phyloP scores from a whole-genome alignment of 805 yeast genomes.

The Pichia paraexigua region DNA sequence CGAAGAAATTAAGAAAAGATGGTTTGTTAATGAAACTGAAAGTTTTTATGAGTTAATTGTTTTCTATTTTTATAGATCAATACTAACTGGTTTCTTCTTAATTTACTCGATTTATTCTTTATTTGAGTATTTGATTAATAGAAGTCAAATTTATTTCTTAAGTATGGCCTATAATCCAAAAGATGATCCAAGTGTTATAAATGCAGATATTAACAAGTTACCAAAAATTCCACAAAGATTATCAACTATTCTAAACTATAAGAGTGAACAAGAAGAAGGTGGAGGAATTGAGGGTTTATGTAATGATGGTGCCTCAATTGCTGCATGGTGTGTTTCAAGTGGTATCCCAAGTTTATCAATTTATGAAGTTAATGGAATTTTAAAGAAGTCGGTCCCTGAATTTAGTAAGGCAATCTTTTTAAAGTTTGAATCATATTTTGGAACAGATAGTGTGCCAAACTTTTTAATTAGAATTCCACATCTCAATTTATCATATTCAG shows the following conservation, averaged over 20 bases:
- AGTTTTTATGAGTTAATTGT: conserved; percentile 6
- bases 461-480: conserved; percentile 64
- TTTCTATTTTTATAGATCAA: conserved; percentile 36
- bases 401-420: conserved; percentile 48
- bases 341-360: conserved; percentile 67
- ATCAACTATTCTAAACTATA: conserved; percentile 67
- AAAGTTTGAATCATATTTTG: conserved; percentile 65
- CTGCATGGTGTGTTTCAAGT: conserved; percentile 86
- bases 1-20: conserved; percentile 6
- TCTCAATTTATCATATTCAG: conserved; percentile 40
- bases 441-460: conserved; percentile 57
- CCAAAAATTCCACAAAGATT: conserved; percentile 71
- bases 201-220: conserved; percentile 69
- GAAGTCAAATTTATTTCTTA: conserved; percentile 46
- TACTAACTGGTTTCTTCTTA: conserved; percentile 46
- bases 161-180: conserved; percentile 61
- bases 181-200: conserved; percentile 75
- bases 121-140: conserved; percentile 43
- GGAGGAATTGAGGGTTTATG: conserved; percentile 83
- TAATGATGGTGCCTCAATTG: conserved; percentile 66
- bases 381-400: conserved; percentile 47
- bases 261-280: conserved; percentile 73
- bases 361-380: conserved; percentile 71
- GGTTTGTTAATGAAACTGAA: conserved; percentile 4
- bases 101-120: conserved; percentile 49